phyloP scores from a whole-genome alignment of 176 grass and related monocot species.

The Aegilops sharonensis region DNA sequence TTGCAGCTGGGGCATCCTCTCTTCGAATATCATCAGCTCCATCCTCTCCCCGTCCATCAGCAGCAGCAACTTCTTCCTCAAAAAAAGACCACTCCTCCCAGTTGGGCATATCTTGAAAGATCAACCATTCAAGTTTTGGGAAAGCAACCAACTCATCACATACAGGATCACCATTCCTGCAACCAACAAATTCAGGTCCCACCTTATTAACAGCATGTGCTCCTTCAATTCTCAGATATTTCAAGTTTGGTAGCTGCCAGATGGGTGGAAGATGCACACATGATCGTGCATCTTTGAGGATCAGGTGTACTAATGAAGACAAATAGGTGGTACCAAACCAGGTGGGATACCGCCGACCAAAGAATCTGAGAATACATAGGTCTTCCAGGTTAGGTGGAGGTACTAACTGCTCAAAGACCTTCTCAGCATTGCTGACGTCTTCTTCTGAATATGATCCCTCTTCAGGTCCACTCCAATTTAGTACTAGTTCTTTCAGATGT shows the following conservation, averaged over 20 bases:
- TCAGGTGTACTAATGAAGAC: not conserved
- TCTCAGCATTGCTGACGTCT: not conserved
- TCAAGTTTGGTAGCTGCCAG: not conserved
- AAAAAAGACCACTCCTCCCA: slow-evolving; percentile 26
- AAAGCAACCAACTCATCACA: not conserved
- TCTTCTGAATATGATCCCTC: not conserved
- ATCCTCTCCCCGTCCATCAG: not conserved
- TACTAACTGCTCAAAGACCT: no score
- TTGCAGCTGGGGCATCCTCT: no score
- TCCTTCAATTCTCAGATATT: not conserved
- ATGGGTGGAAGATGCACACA: not conserved
- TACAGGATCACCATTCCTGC: not conserved
- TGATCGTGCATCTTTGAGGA: not conserved
- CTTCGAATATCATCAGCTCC: no score
- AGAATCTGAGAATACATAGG: not conserved
- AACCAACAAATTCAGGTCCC: not conserved
- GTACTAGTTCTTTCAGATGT: not conserved
- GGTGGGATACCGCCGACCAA: not conserved
- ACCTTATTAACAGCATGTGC: not conserved
- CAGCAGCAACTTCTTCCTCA: not conserved
- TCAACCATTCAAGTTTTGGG: not conserved
- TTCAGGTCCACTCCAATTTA: no score
- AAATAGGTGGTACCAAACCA: not conserved
- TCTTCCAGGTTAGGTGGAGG: no score
- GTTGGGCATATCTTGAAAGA: not conserved